These are phyloP conservation scores for Draba incana DNA, from an alignment of 345 rosid genomes.

Conservation along the genomic window DNA sequence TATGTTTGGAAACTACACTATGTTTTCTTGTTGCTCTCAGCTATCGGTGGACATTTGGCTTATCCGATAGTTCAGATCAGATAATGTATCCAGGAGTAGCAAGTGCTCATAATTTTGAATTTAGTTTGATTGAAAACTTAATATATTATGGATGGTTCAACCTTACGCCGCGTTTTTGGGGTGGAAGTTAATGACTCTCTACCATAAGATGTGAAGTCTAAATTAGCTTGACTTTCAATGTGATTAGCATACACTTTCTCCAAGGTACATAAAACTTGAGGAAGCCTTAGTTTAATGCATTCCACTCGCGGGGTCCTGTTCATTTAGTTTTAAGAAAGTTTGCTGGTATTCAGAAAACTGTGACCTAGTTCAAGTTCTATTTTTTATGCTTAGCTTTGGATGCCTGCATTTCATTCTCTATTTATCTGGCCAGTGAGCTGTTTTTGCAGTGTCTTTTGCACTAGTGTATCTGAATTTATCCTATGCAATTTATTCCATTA, in stretches of 20 bases:
- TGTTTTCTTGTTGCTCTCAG: slow-evolving; percentile 19
- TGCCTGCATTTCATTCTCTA: neutral
- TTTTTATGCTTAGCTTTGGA: neutral
- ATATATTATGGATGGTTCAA: neutral
- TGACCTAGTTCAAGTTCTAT: neutral
- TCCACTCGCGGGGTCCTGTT: neutral
- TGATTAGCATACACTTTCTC: neutral
- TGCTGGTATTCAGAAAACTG: neutral
- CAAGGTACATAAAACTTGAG: neutral
- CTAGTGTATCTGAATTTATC: neutral
- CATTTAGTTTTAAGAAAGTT: slow-evolving; percentile 6
- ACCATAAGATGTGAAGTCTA: slow-evolving; percentile 4
- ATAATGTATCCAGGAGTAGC: slow-evolving; percentile 18
- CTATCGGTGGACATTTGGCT: neutral
- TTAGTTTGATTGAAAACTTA: slow-evolving; percentile 14
- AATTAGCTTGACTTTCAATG: slow-evolving; percentile 24
- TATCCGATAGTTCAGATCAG: neutral
- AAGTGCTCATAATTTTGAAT: slow-evolving; percentile 1
- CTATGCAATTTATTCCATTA: slow-evolving; percentile 16
- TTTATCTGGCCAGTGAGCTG: neutral
- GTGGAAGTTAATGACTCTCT: neutral
- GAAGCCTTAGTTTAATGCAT: neutral
- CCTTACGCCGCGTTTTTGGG: neutral
- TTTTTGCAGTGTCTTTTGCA: neutral
- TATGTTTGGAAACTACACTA: slow-evolving; percentile 37